Evolutionary conservation across 805 yeast genomes (phyloP).

Genomic region (Teunomyces funiuensis): DNA sequence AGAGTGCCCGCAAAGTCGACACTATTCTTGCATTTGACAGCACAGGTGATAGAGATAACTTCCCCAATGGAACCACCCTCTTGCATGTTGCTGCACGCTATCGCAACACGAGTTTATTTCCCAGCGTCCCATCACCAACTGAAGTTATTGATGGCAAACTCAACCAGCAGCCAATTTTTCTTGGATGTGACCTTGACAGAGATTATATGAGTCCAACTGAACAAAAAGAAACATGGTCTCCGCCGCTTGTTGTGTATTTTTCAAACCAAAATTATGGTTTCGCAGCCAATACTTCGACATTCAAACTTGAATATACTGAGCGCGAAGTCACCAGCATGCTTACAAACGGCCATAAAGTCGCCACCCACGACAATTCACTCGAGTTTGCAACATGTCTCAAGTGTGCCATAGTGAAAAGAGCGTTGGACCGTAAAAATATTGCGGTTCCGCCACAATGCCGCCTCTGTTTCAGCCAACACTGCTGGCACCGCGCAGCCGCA

Average conservation of each 20-base stretch:
- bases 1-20: conserved; percentile 34
- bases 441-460: conserved; percentile 17
- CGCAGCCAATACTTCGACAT: conserved; percentile 57
- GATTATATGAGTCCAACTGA: conserved; percentile 25
- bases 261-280: conserved; percentile 45
- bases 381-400: conserved; percentile 50
- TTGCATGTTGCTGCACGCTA: conserved; percentile 27
- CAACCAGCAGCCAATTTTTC: conserved; percentile 32
- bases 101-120: conserved; percentile 22
- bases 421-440: conserved; percentile 37
- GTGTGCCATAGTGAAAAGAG: conserved; percentile 56
- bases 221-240: conserved; percentile 27
- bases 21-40: conserved; percentile 43
- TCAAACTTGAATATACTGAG: conserved; percentile 49
- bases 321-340: conserved; percentile 47
- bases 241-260: conserved; percentile 56
- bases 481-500: conserved; percentile 17
- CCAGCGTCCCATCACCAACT: conserved; percentile 33
- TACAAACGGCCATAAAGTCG: conserved; percentile 52
- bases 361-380: conserved; percentile 43
- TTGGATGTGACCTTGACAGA: conserved; percentile 40
- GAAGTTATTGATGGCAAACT: conserved; percentile 19
- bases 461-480: conserved; percentile 18
- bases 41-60: conserved; percentile 52
- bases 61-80: conserved; percentile 60